Base-by-base conservation (phyloP, 2,329 filamentous ascomycete genomes). In the Talaromyces amestolkiae region DNA sequence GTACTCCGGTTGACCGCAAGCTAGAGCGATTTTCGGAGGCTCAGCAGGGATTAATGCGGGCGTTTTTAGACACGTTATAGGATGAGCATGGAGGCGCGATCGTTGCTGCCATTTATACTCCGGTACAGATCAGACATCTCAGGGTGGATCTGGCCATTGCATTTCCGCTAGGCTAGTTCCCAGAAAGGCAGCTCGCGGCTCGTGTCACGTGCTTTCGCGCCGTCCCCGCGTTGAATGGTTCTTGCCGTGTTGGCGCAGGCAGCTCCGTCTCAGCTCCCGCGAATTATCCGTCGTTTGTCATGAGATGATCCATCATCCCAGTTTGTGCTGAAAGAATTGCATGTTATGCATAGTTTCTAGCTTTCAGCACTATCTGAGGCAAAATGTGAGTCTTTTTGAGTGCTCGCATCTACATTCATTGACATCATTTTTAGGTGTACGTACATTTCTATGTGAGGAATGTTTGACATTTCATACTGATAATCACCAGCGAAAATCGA, bases 401-500 rank as follows among this genome's bases (percentile, higher is more conserved):
- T 9, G 22, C 15, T 24, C 41, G 37, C 13, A 19, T 62, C 2
- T 19, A 35, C 35, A 49, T 15, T 17, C 15, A 41, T 49, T 62
- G 62, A 64, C 53, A 47, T 51, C 62, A 58, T 19, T 53, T 53
- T 35, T 60, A 65, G 54, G 63, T 65, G 63, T 66, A 58, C 27
- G 49, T 60, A 35, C 22, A 61, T 67, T 67, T 67, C 71, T 67
- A 69, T 69, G 71, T 59, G 47, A 53, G 63, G 63, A 11, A 67
- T 67, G 65, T 33, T 41, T 33, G 63, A n/a, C n/a, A 37, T 60
- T 61, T 45, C 17, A 17, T 31, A 45, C 49, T 54, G 7, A 45
- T 43, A 10, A 49, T 47, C 27, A 37, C 27, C 63, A 91, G 91
- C 93, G 70, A 90, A 88, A 77, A 93, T 98, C 72, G 92, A 97